Percentiles rank a stretch among this genome's conserved stretches.
These are phyloP conservation scores for Pseudogymnoascus sp. DNA, from an alignment of 2,329 filamentous ascomycete species.

Conservation along the genomic window DNA sequence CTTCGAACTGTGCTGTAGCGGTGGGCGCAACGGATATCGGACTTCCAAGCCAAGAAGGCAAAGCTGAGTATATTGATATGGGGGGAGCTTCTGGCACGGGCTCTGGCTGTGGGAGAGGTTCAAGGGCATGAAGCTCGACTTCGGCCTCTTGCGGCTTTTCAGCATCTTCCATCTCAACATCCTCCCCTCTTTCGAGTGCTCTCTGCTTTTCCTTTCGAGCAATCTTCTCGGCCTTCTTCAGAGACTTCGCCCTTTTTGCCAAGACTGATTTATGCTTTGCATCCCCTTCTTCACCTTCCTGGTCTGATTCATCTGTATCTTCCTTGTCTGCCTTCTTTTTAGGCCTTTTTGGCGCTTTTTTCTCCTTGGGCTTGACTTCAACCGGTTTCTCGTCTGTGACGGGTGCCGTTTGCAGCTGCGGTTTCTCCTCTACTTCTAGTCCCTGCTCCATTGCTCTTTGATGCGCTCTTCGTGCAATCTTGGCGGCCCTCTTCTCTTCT, in stretches of 20 bases:
- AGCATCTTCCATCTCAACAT: conserved; percentile 22
- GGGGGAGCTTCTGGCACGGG: conserved; percentile 49
- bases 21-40: conserved; percentile 63
- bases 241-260: conserved; percentile 48
- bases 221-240: conserved; percentile 41
- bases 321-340: conserved; percentile 16
- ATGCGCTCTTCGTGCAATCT: conserved; percentile 14
- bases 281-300: conserved; percentile 11
- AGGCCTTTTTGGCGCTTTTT: conserved; percentile 17
- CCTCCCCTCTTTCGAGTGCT: conserved; percentile 28
- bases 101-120: conserved; percentile 73
- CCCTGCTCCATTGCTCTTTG: conserved; percentile 12
- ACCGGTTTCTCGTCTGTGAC: conserved; percentile 11
- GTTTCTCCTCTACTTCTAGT: neutral
- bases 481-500: conserved; percentile 11
- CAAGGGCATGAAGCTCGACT: conserved; percentile 59
- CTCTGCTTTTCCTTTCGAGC: conserved; percentile 27
- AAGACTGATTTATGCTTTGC: conserved; percentile 42
- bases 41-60: conserved; percentile 73
- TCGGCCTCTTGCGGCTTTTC: conserved; percentile 28
- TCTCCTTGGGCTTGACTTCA: conserved; percentile 17
- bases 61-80: conserved; percentile 64
- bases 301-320: conserved; percentile 13
- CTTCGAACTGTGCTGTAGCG: conserved; percentile 52
- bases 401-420: neutral